Percentiles rank a stretch among this genome's conserved stretches.
These are phyloP conservation scores for Aspergillus fructus DNA, from an alignment of 2,329 filamentous ascomycete genomes.

Conservation along the genomic window DNA sequence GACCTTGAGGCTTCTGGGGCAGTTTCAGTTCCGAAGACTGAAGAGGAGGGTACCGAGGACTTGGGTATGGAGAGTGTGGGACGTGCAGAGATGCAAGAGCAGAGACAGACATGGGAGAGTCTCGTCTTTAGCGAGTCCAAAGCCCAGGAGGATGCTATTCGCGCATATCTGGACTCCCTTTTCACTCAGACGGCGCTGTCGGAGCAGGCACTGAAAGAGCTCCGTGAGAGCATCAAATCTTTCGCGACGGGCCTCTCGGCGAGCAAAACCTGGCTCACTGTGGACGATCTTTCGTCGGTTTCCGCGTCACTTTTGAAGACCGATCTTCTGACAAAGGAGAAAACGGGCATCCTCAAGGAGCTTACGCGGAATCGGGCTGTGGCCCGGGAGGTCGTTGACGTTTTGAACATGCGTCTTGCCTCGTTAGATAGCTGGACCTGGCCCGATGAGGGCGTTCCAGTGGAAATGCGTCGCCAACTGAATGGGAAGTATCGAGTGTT, in stretches of 20 bases:
- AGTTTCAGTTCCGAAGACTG: slow-evolving; percentile 13
- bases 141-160: slow-evolving; percentile 48
- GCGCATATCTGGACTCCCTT: slow-evolving; percentile 51
- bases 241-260: slow-evolving; percentile 36
- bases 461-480: slow-evolving; percentile 54
- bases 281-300: slow-evolving; percentile 42
- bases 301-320: slow-evolving; percentile 52
- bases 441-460: slow-evolving; percentile 44
- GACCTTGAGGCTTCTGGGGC: slow-evolving; percentile 26
- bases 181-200: slow-evolving; percentile 47
- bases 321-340: slow-evolving; percentile 54
- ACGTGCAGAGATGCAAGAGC: slow-evolving; percentile 54
- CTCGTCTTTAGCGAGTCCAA: slow-evolving; percentile 52
- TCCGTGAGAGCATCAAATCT: slow-evolving; percentile 41
- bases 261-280: slow-evolving; percentile 41
- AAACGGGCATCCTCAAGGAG: slow-evolving; percentile 51
- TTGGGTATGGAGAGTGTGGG: slow-evolving; percentile 50
- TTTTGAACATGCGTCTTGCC: slow-evolving; percentile 57
- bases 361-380: slow-evolving; percentile 52
- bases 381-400: slow-evolving; percentile 55
- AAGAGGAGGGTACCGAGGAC: slow-evolving; percentile 31
- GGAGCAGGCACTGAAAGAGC: slow-evolving; percentile 42
- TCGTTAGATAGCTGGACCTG: slow-evolving; percentile 55
- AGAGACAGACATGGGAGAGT: slow-evolving; percentile 55
- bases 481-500: slow-evolving; percentile 61